Evolutionary conservation across 805 yeast species (phyloP).

Genomic region (Yarrowia osloensis): DNA sequence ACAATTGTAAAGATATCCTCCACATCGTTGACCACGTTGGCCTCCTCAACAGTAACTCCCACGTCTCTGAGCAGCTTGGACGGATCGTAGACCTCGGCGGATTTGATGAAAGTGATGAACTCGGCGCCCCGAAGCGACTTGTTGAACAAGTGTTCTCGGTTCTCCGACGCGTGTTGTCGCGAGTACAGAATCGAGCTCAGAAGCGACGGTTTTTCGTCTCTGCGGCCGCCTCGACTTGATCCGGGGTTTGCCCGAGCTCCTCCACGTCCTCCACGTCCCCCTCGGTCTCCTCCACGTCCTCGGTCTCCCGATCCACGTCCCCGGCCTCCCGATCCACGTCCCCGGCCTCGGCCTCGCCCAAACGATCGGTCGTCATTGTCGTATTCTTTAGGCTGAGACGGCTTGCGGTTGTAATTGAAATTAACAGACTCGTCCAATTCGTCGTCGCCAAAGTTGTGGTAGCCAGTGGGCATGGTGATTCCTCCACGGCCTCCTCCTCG

Average conservation of each 20-base stretch:
- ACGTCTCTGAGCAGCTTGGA: conserved; percentile 11
- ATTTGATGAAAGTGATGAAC: conserved; percentile 11
- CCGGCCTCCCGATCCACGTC: background rate
- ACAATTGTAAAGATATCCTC: background rate
- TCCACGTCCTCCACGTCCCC: background rate
- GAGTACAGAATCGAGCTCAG: conserved; percentile 11
- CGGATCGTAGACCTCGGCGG: conserved; percentile 20
- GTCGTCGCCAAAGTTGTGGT: background rate
- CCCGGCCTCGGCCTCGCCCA: background rate
- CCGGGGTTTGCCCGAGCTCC: background rate
- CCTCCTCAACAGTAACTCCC: background rate
- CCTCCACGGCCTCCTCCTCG: background rate
- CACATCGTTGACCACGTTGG: background rate
- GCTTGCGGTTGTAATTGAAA: background rate
- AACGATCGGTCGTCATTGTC: background rate
- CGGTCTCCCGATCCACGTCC: background rate
- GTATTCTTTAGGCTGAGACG: background rate
- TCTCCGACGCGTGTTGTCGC: conserved; percentile 15
- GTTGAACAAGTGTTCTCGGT: conserved; percentile 27
- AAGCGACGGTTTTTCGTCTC: background rate
- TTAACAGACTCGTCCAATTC: background rate
- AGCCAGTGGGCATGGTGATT: conserved; percentile 2
- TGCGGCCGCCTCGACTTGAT: background rate
- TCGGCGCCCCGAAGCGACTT: conserved; percentile 18
- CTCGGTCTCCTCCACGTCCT: background rate